Evolutionary conservation across 2,329 filamentous ascomycete genomes (phyloP), one percentile per base, ranked within the genome.

Genomic region (Ceratocystis huliohia): DNA sequence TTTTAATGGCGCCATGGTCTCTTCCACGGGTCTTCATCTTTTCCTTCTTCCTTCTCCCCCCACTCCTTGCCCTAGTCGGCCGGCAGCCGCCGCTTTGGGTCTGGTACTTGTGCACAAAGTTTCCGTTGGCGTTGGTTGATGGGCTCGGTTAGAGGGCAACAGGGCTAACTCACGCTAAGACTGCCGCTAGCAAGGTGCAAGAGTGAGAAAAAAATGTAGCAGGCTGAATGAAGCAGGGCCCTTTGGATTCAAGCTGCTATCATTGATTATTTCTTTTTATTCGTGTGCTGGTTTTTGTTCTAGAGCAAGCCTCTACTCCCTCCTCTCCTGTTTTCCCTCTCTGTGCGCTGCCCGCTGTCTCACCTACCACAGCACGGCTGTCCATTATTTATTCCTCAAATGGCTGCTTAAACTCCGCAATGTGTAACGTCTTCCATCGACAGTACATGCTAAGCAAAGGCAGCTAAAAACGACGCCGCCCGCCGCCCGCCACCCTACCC

Each of bases 21-120:
- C 45, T 13, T 20, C 20, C 22, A 30, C 25, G 25, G 53, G 13
- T 25, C 17, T 13, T 50, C 33, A 37, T 15, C 53, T 59, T 59
- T 17, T 17, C 53, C n/a, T 17, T 15, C 20, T 33, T 20, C 46
- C 20, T 20, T 48, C 8, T 1, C 50, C 53, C 33, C 33, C 33
- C 33, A 37, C 33, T 4, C 33, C 33, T 37, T 37, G 33, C 33
- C 1, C 33, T 8, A 37, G 33, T 37, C 1, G 33, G 1, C 33
- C 33, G 33, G 33, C 53, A 59, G 53, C 53, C 53, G 17, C 53
- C 28, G 28, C 17, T 33, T 59, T 63, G 17, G 61, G 61, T 20
- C 30, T 44, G n/a, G 37, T 63, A 63, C 61, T 45, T 45, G 61
- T 63, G 44, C 44, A 63, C 61, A 63, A 63, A 59, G 61, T 63